Evolutionary conservation across 1,284 basidiomycete species (phyloP), one percentile per base, ranked within the genome.

Genomic region (Ganoderma meredithae): DNA sequence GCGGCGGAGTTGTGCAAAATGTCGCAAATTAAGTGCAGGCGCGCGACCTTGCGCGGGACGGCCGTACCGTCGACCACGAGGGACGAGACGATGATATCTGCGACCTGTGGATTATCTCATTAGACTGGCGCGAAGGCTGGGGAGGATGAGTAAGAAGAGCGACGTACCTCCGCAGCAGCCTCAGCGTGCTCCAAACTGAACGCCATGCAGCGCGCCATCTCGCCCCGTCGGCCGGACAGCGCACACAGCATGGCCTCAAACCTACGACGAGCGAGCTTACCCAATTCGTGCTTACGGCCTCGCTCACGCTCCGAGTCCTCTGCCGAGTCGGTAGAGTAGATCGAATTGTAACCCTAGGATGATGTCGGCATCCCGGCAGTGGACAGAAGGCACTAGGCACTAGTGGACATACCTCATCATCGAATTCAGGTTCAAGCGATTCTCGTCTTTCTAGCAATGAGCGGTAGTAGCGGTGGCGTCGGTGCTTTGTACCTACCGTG

Each of bases 1-100:
- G 92, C 92, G 47, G 95, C 96, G 2, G 95, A 96, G 79, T 99
- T 99, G 83, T 99, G 96, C 36, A 99, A 86, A 71, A 99, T 98
- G 77, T 99, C 98, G 75, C 96, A 98, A 64, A 99, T 94, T 59
- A 98, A 88, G 81, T 98, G 92, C 33, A 99, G 88, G 9, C 98
- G 90, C 7, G 98, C 95, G 60, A 99, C 88, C 79, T 99, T 99
- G 72, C 97, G 90, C 44, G 98, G 97, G 13, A 99, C 93, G 0
- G 98, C 92, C 0, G 98, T 99, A 19, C 88, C 84, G 68, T 96
- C 94, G 15, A 97, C 90, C 36, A 93, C 84, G 5, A 98, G 82
- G 3, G 96, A 95, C 44, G 91, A 84, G 60, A 95, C 89, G 71
- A 98, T 93, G 69, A 97, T 89, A 71, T 97, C 95, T 9, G 90